phyloP scores from a whole-genome alignment of 2,329 filamentous ascomycete species.

The Aspergillus hortae region DNA sequence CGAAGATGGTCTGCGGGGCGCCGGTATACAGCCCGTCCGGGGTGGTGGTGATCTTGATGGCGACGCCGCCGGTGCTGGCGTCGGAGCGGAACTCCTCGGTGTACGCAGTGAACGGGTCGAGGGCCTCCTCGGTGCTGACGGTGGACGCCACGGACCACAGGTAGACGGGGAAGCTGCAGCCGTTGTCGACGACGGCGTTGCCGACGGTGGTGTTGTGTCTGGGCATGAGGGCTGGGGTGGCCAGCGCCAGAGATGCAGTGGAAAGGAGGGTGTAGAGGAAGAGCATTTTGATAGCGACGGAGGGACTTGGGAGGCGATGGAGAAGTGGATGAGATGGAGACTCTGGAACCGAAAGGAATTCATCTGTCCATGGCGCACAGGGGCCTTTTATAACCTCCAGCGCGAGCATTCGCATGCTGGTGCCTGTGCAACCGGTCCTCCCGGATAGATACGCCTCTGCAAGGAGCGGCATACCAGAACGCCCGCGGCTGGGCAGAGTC shows the following conservation, averaged over 20 bases:
- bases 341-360: background rate
- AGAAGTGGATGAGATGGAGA: background rate
- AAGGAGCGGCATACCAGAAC: background rate
- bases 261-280: conserved; percentile 5
- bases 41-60: conserved; percentile 39
- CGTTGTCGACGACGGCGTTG: conserved; percentile 33
- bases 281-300: background rate
- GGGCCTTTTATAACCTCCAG: background rate
- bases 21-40: conserved; percentile 31
- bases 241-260: background rate
- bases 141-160: conserved; percentile 36
- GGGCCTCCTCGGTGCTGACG: conserved; percentile 18
- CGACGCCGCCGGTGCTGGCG: conserved; percentile 35
- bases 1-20: conserved; percentile 39
- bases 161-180: conserved; percentile 31
- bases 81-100: conserved; percentile 35
- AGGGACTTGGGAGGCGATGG: background rate
- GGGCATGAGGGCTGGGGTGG: background rate
- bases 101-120: conserved; percentile 27
- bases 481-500: background rate
- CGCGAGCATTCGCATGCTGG: background rate
- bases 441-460: background rate
- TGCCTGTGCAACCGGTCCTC: background rate
- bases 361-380: background rate
- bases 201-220: conserved; percentile 19